Percentiles rank a stretch among this genome's conserved stretches.
phyloP scores from a whole-genome alignment of 108 stramenopile species.

The Aurantiochytrium sp. region DNA sequence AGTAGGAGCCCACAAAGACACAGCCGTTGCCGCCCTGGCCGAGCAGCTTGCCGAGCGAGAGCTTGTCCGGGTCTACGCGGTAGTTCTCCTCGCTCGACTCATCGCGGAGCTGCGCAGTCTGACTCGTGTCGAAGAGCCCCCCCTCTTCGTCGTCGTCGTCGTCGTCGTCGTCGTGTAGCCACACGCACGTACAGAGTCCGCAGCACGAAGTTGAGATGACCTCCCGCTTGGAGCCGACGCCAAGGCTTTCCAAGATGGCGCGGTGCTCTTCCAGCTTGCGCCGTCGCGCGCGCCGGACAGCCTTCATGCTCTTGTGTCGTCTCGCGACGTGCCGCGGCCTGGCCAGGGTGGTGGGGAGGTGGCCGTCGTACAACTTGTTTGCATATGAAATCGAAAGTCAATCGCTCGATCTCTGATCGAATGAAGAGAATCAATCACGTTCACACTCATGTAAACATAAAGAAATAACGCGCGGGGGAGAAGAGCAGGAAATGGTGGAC shows the following conservation, averaged over 20 bases:
- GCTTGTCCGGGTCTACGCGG: not conserved
- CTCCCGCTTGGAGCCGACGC: not conserved
- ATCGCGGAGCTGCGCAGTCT: not conserved
- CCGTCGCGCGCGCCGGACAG: not conserved
- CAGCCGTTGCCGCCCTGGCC: constrained; percentile 9
- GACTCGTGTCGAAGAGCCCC: not conserved
- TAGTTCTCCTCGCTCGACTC: not conserved
- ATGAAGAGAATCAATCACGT: no score
- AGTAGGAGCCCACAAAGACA: not conserved
- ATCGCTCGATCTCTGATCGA: no score
- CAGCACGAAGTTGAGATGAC: not conserved
- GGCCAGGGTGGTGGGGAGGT: no score
- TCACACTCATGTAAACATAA: no score
- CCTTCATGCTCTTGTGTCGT: not conserved
- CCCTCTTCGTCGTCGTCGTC: not conserved
- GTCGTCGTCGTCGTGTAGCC: not conserved
- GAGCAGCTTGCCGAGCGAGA: not conserved
- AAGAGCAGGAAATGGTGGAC: no score
- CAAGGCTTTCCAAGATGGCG: not conserved
- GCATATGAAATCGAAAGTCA: no score
- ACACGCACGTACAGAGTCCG: not conserved
- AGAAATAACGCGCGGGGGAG: no score
- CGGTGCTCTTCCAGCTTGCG: not conserved
- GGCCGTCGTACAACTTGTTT: no score
- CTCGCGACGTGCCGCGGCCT: no score